Evolutionary conservation across 306 rosid genomes (phyloP).

Genomic region (Corylus avellana): DNA sequence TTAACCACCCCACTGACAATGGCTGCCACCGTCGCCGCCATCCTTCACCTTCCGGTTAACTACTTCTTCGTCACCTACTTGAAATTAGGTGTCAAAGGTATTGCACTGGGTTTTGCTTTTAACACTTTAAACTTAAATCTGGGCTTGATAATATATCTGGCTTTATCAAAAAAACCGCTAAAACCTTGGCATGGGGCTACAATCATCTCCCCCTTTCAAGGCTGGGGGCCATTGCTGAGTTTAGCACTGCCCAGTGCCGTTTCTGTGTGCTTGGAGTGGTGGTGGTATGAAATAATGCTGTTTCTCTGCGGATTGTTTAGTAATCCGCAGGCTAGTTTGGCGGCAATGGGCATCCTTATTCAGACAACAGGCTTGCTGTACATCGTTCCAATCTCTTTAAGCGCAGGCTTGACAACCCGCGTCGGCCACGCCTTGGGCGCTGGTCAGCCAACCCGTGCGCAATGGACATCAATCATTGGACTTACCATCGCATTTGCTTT

Average conservation of each 20-base stretch:
- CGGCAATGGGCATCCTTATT: constrained; percentile 91
- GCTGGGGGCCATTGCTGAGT: constrained; percentile 68
- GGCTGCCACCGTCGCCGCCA: constrained; percentile 60
- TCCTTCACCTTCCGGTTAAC: constrained; percentile 60
- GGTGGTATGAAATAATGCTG: constrained; percentile 93
- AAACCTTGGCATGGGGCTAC: constrained; percentile 76
- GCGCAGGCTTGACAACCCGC: constrained; percentile 61
- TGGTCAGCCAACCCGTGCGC: constrained; percentile 59
- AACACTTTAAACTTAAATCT: constrained; percentile 62
- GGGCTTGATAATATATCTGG: constrained; percentile 57
- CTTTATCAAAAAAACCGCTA: constrained; percentile 51
- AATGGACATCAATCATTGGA: constrained; percentile 64
- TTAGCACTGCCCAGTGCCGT: constrained; percentile 74
- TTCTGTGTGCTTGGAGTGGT: constrained; percentile 84
- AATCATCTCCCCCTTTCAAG: constrained; percentile 40
- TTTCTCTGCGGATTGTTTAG: constrained; percentile 65
- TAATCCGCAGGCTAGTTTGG: constrained; percentile 70
- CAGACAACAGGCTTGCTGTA: constrained; percentile 84
- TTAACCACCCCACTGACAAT: constrained; percentile 66
- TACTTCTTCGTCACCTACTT: constrained; percentile 53
- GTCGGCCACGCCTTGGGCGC: constrained; percentile 84
- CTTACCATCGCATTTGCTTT: constrained; percentile 42
- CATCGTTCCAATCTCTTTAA: constrained; percentile 64
- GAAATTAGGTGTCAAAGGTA: constrained; percentile 65
- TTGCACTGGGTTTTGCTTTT: constrained; percentile 73